Percentiles rank a stretch among this genome's conserved stretches.
Evolutionary conservation across 148 eudicot genomes (phyloP).

Genomic region (Chenopodium berlandieri): DNA sequence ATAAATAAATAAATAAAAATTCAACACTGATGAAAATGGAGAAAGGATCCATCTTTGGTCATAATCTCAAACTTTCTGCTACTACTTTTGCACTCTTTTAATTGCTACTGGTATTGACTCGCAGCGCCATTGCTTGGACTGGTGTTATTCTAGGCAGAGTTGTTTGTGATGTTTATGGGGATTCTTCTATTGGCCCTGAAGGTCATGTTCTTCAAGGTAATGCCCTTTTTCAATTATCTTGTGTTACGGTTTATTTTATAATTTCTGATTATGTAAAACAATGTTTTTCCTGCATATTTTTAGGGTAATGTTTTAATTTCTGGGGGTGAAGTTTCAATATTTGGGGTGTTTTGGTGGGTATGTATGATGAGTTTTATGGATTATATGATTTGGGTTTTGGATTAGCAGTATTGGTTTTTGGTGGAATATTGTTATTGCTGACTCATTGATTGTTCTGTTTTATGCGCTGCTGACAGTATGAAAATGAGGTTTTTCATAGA

Average conservation of each 20-base stretch:
- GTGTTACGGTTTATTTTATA: neutral
- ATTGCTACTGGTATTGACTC: constrained; percentile 8
- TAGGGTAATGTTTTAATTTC: too few relatives aligned
- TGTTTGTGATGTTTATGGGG: constrained; percentile 91
- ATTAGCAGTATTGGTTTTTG: neutral
- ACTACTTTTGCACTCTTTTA: neutral
- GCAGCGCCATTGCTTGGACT: constrained; percentile 57
- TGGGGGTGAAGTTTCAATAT: too few relatives aligned
- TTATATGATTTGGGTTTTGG: constrained; percentile 19
- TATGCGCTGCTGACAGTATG: constrained; percentile 14
- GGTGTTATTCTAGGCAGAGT: constrained; percentile 92
- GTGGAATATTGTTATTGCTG: constrained; percentile 15
- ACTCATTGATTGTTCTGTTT: constrained; percentile 11
- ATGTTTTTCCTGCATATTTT: neutral
- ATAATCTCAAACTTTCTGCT: neutral
- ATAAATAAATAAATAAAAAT: too few relatives aligned
- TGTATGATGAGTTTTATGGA: neutral
- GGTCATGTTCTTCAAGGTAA: constrained; percentile 77
- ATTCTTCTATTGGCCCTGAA: constrained; percentile 94
- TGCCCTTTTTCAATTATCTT: neutral
- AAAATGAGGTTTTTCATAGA: neutral
- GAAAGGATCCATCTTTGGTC: constrained; percentile 11
- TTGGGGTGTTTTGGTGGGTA: too few relatives aligned
- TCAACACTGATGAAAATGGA: constrained; percentile 10
- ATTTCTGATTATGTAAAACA: neutral